Conservation (phyloP, 2,329 filamentous ascomycete genomes). For the Colletotrichum karsti region DNA sequence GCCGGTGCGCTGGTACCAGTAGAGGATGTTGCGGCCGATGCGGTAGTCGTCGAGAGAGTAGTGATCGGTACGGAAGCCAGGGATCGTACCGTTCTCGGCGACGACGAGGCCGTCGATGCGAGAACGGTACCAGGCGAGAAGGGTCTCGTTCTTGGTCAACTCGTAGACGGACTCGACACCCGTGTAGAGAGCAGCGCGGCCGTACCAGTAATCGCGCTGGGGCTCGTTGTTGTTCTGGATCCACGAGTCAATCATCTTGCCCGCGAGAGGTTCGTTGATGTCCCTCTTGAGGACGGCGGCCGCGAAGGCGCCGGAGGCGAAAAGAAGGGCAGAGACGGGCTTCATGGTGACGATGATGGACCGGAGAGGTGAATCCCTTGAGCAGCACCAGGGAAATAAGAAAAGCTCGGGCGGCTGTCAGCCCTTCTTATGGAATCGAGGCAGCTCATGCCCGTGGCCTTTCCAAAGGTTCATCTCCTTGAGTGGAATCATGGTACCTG, state of each 20-base stretch:
- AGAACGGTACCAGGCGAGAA: conserved; percentile 52
- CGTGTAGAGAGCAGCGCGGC: conserved; percentile 54
- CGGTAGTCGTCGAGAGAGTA: conserved; percentile 63
- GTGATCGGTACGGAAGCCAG: conserved; percentile 52
- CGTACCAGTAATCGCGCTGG: conserved; percentile 47
- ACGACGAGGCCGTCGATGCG: conserved; percentile 57
- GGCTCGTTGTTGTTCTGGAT: conserved; percentile 47
- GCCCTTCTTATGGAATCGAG: background rate
- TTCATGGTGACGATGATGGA: conserved; percentile 10
- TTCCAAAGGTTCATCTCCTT: background rate
- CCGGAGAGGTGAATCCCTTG: background rate
- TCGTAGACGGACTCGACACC: conserved; percentile 56
- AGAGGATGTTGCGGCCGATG: conserved; percentile 60
- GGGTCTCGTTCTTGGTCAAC: conserved; percentile 50
- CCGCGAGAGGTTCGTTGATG: conserved; percentile 29
- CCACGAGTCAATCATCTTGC: conserved; percentile 56
- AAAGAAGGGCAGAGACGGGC: conserved; percentile 11
- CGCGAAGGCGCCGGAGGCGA: conserved; percentile 13
- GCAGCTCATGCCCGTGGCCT: background rate
- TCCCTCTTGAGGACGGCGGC: conserved; percentile 6
- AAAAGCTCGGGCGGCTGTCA: background rate
- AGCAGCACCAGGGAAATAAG: background rate
- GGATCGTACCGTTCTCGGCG: conserved; percentile 53
- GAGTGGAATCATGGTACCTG: background rate
- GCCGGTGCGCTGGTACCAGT: conserved; percentile 55